Conservation (phyloP, 73 alveolate species). For the Tetrahymena borealis region DNA sequence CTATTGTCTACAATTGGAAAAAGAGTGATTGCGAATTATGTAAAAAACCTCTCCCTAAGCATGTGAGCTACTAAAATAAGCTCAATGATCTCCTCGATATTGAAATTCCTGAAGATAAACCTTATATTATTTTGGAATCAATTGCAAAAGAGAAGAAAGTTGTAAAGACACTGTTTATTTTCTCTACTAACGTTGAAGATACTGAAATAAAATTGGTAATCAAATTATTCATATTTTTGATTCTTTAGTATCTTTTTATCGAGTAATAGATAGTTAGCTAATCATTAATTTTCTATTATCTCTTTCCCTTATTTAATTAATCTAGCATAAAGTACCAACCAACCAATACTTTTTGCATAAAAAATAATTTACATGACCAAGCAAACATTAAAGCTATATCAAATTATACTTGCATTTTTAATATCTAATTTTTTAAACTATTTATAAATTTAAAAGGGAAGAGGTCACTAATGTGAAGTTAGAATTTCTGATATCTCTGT, state of each 20-base stretch:
- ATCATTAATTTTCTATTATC: too few relatives aligned
- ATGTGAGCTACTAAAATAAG: constrained; percentile 43
- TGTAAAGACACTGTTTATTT: constrained; percentile 55
- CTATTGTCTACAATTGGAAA: constrained; percentile 51
- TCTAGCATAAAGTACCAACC: too few relatives aligned
- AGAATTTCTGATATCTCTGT: constrained; percentile 68
- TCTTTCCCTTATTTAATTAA: too few relatives aligned
- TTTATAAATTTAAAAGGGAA: constrained; percentile 36
- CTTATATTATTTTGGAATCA: constrained; percentile 60
- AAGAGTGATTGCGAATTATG: constrained; percentile 73
- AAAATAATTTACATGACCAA: too few relatives aligned
- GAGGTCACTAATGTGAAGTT: constrained; percentile 75
- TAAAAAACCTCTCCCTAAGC: constrained; percentile 69
- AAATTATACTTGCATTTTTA: background rate
- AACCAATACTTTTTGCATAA: too few relatives aligned
- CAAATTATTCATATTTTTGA: background rate
- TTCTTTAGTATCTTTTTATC: too few relatives aligned
- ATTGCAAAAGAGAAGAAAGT: constrained; percentile 57
- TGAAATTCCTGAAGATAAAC: constrained; percentile 57
- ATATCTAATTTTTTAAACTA: background rate
- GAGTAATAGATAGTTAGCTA: too few relatives aligned
- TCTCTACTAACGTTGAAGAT: constrained; percentile 44
- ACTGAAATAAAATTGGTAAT: background rate
- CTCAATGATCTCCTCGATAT: constrained; percentile 55
- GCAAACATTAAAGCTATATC: too few relatives aligned